Evolutionary conservation across 2,329 filamentous ascomycete species (phyloP), one percentile per base, ranked within the genome.

Genomic region (Penicillium palitans): DNA sequence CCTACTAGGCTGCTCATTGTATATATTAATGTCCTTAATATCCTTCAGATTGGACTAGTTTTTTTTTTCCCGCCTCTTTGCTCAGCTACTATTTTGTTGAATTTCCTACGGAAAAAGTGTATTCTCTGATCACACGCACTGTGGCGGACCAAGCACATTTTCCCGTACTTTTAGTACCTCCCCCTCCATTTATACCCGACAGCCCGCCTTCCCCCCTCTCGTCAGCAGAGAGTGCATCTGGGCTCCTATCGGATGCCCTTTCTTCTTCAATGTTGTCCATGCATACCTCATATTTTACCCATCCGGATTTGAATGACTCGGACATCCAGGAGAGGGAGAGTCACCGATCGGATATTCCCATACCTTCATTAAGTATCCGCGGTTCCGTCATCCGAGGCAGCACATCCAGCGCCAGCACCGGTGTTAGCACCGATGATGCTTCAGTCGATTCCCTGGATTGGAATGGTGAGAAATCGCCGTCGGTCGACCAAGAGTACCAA

Each of bases 231-330:
- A 29, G 40, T 33, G 39, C 39, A 45, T 52, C 51, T 21, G 17
- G 17, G 41, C 51, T 47, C 51, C 47, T 46, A 42, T 50, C 53
- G 37, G 37, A 51, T 52, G 40, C 47, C 39, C 45, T 54, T 17
- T 35, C 21, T n/a, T 44, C 21, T 66, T 64, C 67, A 68, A 77
- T 77, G 73, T 73, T 75, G 72, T 76, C 73, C 69, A 75, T 75
- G 69, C 74, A 73, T 61, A 67, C 66, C 46, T 64, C 70, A 41
- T 52, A 67, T 52, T 69, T 71, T 62, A 56, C 40, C 31, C 40
- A 52, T 35, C 13, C 61, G 50, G 63, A 66, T 53, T 63, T 68
- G 46, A 64, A 65, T 57, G 62, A 63, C 53, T 56, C 61, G 47
- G 61, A 61, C 10, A 61, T 65, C 50, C 64, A 60, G 58, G 60